phyloP scores from a whole-genome alignment of 257 asterid genomes.

The Eustoma russellianum region DNA sequence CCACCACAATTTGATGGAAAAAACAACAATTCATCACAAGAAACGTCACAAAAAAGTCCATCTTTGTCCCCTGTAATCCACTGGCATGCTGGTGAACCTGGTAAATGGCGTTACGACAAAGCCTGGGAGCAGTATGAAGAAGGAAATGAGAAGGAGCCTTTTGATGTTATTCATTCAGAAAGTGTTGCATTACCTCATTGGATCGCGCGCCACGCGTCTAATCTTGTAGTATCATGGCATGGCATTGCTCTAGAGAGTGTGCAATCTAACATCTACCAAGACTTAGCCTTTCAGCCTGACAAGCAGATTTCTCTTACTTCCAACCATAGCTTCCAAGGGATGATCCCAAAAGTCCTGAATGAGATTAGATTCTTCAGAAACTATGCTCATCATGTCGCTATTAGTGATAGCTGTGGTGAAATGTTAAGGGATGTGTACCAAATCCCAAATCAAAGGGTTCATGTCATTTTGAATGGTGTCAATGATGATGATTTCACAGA shows the following conservation, averaged over 20 bases:
- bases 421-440: constrained; percentile 84
- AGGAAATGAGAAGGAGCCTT: constrained; percentile 30
- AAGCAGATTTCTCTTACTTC: constrained; percentile 50
- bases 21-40: constrained; percentile 4
- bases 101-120: constrained; percentile 67
- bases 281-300: constrained; percentile 34
- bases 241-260: constrained; percentile 89
- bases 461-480: constrained; percentile 83
- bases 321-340: constrained; percentile 42
- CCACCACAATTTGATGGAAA: constrained; percentile 15
- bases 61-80: constrained; percentile 37
- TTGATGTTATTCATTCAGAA: constrained; percentile 77
- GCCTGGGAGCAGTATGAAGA: constrained; percentile 72
- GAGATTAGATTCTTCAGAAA: constrained; percentile 72
- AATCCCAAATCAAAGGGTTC: constrained; percentile 60
- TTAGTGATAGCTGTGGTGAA: constrained; percentile 88
- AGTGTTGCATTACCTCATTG: constrained; percentile 80
- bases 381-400: constrained; percentile 82
- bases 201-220: constrained; percentile 38
- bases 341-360: constrained; percentile 65
- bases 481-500: constrained; percentile 51
- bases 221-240: constrained; percentile 91
- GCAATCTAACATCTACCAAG: constrained; percentile 74
- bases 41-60: constrained; percentile 4
- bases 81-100: constrained; percentile 69